Conservation (phyloP, 148 eudicot genomes). For the Camellia japonica region DNA sequence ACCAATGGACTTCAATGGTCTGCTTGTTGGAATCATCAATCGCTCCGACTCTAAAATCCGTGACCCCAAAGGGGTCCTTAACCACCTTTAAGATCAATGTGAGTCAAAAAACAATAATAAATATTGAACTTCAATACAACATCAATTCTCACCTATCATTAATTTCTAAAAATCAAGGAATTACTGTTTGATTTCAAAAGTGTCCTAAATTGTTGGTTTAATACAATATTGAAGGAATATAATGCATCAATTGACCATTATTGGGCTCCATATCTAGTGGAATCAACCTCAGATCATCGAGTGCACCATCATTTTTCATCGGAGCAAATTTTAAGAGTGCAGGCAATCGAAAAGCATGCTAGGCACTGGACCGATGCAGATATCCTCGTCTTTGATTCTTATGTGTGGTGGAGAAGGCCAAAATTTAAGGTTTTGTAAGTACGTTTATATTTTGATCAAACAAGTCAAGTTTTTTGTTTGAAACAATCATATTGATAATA, state of each 20-base stretch:
- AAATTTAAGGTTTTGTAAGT: slow-evolving; percentile 48
- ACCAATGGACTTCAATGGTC: slow-evolving; percentile 80
- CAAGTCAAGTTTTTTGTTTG: neutral
- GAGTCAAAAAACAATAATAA: slow-evolving; percentile 17
- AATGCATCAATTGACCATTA: too few species aligned
- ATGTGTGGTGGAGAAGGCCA: slow-evolving; percentile 73
- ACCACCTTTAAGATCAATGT: slow-evolving; percentile 63
- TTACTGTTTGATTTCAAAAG: too few species aligned
- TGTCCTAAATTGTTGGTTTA: too few species aligned
- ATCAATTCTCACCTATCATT: neutral
- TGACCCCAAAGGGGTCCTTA: slow-evolving; percentile 51
- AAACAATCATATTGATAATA: neutral
- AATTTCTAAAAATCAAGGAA: neutral
- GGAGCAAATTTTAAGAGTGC: slow-evolving; percentile 55
- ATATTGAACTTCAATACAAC: neutral
- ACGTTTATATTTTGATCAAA: neutral
- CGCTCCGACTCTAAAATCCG: slow-evolving; percentile 42
- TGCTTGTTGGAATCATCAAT: slow-evolving; percentile 52
- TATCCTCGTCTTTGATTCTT: slow-evolving; percentile 61
- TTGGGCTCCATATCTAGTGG: too few species aligned
- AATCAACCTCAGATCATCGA: too few species aligned
- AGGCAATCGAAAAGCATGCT: slow-evolving; percentile 74
- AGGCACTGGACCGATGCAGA: slow-evolving; percentile 71
- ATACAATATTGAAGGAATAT: too few species aligned
- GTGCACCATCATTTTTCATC: slow-evolving; percentile 38